Evolutionary conservation across 176 grass and related monocot species (phyloP), one percentile per base, ranked within the genome.

Genomic region (Zea luxurians): DNA sequence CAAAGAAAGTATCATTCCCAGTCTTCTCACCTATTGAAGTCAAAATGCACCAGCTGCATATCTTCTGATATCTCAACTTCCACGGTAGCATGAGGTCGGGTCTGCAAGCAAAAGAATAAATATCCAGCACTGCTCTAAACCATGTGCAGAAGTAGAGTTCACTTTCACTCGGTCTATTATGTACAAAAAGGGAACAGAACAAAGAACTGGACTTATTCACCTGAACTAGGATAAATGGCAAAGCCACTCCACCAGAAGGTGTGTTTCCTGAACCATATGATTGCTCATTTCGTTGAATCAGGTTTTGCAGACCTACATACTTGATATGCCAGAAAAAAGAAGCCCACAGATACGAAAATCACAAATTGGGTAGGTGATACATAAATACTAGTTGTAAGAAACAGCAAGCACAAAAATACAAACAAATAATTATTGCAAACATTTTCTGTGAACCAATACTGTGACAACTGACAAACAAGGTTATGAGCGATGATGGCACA

Each of bases 1-100:
- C 1, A 62, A 58, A 76, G 61, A 70, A 5, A 79, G 20, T 17
- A 10, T 7, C 9, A 15, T 72, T 66, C 43, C 35, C 12, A 55
- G 4, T 65, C 82, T 89, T 65, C 82, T 89, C 66, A 82, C 87
- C 78, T 89, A 78, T 89, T 89, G 34, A 89, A 89, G 68, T 99
- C 96, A 57, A 99, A 93, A 93, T 99, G 96, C 67, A 99, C 96
- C 40, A 99, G 65, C 43, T 99, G 92, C 92, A 93, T 95, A 73
- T 99, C 96, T 89, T 99, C 96, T 64, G 96, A 99, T 87, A 99
- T 95, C 55, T 99, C 96, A 37, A 99, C 96, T 77, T 99, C 96
- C 6, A 99, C 96, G 18, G 90, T 99, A 83, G 96, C 96, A 91
- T 99, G 96, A 62, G 96, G 92, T 4, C 86, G 92, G 37, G 96